phyloP scores from a whole-genome alignment of 257 asterid genomes.

The Rehmannia glutinosa region DNA sequence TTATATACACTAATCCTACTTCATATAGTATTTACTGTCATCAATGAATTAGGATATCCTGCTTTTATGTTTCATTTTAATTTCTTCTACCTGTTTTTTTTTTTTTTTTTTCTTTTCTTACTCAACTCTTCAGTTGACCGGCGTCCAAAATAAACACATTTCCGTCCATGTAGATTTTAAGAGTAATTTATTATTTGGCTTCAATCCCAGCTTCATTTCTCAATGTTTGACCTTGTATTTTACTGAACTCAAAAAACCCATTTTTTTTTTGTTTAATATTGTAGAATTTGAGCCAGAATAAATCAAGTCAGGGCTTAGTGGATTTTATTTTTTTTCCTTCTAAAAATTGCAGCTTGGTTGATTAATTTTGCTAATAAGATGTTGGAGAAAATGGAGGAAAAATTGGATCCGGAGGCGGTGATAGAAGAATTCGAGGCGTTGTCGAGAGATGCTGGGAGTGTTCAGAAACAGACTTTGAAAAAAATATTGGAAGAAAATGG shows the following conservation, averaged over 20 bases:
- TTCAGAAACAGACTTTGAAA: slow-evolving; percentile 70
- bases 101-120: neutral
- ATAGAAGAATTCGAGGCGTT: slow-evolving; percentile 71
- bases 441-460: slow-evolving; percentile 60
- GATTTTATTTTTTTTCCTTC: too few relatives aligned
- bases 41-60: neutral
- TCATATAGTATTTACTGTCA: slow-evolving; percentile 14
- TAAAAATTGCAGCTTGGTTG: slow-evolving; percentile 11
- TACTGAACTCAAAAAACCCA: too few relatives aligned
- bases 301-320: too few relatives aligned
- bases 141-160: slow-evolving; percentile 23
- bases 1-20: neutral
- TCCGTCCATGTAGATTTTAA: slow-evolving; percentile 16
- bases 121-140: slow-evolving; percentile 25
- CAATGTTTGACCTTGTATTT: neutral
- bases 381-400: slow-evolving; percentile 60
- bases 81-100: slow-evolving; percentile 11
- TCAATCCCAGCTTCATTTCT: slow-evolving; percentile 9
- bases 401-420: slow-evolving; percentile 56
- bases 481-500: slow-evolving; percentile 80
- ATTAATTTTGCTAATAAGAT: slow-evolving; percentile 25
- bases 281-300: too few relatives aligned
- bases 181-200: neutral
- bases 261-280: too few relatives aligned
- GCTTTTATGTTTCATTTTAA: too few relatives aligned